Base-by-base conservation (phyloP, 1,284 basidiomycete species). In the Cryptococcus wingfieldii region DNA sequence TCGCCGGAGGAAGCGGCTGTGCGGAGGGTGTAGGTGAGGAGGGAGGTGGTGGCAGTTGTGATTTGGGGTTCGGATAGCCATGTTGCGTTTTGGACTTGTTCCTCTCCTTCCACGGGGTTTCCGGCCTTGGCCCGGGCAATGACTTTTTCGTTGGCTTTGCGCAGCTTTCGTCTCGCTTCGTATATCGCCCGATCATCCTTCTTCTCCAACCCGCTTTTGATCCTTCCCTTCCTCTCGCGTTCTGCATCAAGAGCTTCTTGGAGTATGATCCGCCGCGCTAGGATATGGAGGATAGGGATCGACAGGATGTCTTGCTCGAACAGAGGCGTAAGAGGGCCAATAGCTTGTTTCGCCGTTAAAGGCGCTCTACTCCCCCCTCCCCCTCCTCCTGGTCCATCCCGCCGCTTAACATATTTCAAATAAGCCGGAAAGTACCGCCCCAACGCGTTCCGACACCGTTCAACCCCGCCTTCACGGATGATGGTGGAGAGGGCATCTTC, bases 211-310 rank as follows among this genome's bases (percentile, higher is more conserved):
- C 23, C 23, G 1, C 9, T 16, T 23, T 23, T 42, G n/a, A 23
- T 31, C 34, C n/a, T 16, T 18, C n/a, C 38, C 37, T 46, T 44
- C 5, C 43, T 12, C 25, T 60, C 51, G 0, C 60, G 54, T 5
- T 34, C 31, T 6, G 31, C 1, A 10, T 34, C 31, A 3, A 34
- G 31, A 10, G 31, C 31, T 34, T 62, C 56, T 8, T 54, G 38
- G 45, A 70, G 62, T 3, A 70, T 65, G 0, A 74, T 61, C 16
- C 66, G 59, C 5, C 47, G 38, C 1, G 66, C 69, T 4, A 74
- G 60, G n/a, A 51, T 43, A 6, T 50, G 19, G 5, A 74, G 50
- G 9, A 55, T 50, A 1, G 61, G 59, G 9, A 58, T 54, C 1
- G 34, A 46, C 16, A 72, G 58, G 7, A 74, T 37, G 1, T 58